A percentile compares a stretch with the other conserved stretches of the same genome.
Evolutionary conservation across 495 filamentous ascomycete species (phyloP).

Genomic region (Penicillium cosmopolitanum): DNA sequence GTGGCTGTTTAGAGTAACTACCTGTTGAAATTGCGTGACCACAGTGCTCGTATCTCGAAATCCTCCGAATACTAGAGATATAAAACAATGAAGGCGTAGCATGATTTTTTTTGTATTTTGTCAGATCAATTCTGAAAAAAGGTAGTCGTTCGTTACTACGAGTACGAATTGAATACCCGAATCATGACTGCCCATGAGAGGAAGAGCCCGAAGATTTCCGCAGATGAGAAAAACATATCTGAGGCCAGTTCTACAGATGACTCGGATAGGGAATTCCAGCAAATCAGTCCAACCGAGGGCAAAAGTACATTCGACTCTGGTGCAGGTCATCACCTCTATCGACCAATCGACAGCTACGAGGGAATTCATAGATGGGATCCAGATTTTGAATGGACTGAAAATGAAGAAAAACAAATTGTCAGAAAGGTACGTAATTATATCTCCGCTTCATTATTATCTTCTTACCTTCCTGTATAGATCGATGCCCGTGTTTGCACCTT

Average conservation of each 20-base stretch:
- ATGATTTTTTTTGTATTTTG: neutral
- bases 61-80: neutral
- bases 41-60: neutral
- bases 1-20: neutral
- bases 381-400: conserved; percentile 60
- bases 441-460: neutral
- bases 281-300: neutral
- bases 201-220: conserved; percentile 8
- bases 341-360: conserved; percentile 58
- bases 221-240: conserved; percentile 6
- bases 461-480: conserved; percentile 27
- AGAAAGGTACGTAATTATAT: conserved; percentile 13
- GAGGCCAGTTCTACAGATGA: conserved; percentile 2
- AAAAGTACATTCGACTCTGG: conserved; percentile 18
- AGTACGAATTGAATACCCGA: neutral
- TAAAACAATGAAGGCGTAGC: conserved; percentile 1
- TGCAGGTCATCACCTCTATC: conserved; percentile 35
- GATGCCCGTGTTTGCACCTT: conserved; percentile 56
- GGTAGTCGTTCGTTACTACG: neutral
- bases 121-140: neutral
- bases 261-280: conserved; percentile 18
- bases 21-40: conserved; percentile 11
- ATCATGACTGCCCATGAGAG: conserved; percentile 9
- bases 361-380: conserved; percentile 69
- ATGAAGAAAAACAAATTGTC: conserved; percentile 55